These are phyloP conservation scores for Tulasnella sp. DNA, from an alignment of 768 basidiomycete genomes.

Conservation along the genomic window DNA sequence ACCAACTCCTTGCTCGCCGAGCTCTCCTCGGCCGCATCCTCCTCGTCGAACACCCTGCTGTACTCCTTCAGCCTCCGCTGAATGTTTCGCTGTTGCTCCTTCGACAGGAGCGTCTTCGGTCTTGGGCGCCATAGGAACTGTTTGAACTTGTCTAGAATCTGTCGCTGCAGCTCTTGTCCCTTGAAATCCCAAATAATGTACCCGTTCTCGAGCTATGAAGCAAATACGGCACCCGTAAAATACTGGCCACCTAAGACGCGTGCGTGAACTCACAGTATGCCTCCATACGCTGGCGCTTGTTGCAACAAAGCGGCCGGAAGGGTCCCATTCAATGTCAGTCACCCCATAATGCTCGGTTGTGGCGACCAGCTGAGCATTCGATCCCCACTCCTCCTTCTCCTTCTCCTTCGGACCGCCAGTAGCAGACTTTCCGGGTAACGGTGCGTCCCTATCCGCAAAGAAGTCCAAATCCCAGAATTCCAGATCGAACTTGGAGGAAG, in stretches of 20 bases:
- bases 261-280: slow-evolving; percentile 55
- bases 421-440: slow-evolving; percentile 21
- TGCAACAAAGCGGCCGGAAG: slow-evolving; percentile 84
- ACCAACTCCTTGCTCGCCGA: slow-evolving; percentile 89
- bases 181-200: slow-evolving; percentile 97
- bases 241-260: too few species aligned
- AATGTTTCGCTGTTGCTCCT: slow-evolving; percentile 78
- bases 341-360: slow-evolving; percentile 92
- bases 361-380: slow-evolving; percentile 66
- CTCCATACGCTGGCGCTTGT: slow-evolving; percentile 94
- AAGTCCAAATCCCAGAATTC: slow-evolving; percentile 99
- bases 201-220: slow-evolving; percentile 89
- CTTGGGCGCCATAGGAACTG: slow-evolving; percentile 98
- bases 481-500: slow-evolving; percentile 88
- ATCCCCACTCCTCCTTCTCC: slow-evolving; percentile 65
- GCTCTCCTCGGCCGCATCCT: slow-evolving; percentile 91
- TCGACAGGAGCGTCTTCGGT: slow-evolving; percentile 75
- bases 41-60: slow-evolving; percentile 87
- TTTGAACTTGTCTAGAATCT: slow-evolving; percentile 89
- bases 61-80: slow-evolving; percentile 85
- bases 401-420: not conserved
- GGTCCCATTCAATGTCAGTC: slow-evolving; percentile 98
- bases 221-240: too few species aligned
- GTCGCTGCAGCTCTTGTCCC: slow-evolving; percentile 87
- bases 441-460: slow-evolving; percentile 41